phyloP scores from a whole-genome alignment of 2,329 filamentous ascomycete species.

The Alternaria sp. region DNA sequence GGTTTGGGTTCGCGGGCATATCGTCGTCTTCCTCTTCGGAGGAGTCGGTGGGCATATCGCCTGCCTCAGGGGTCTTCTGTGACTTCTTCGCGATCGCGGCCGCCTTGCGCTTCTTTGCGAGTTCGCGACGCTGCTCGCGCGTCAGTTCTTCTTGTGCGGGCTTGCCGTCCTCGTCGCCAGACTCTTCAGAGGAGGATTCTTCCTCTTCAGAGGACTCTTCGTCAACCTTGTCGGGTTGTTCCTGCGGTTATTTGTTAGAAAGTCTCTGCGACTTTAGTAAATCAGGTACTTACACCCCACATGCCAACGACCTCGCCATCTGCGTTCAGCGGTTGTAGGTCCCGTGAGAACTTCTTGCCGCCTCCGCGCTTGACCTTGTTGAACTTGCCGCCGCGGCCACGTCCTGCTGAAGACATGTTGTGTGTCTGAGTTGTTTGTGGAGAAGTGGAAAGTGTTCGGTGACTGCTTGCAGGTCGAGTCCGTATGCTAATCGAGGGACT shows the following conservation, averaged over 20 bases:
- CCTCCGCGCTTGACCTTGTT: slow-evolving; percentile 92
- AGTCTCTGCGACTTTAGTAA: not conserved
- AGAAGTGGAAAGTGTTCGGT: not conserved
- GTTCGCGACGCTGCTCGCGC: slow-evolving; percentile 86
- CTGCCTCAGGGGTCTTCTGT: slow-evolving; percentile 74
- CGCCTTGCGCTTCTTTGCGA: slow-evolving; percentile 89
- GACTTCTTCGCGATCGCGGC: slow-evolving; percentile 82
- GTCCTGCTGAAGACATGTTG: slow-evolving; percentile 60
- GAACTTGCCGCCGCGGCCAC: slow-evolving; percentile 91
- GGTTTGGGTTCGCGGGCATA: slow-evolving; percentile 91
- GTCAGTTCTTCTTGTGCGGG: slow-evolving; percentile 65
- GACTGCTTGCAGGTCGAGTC: slow-evolving; percentile 3
- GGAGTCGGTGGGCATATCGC: slow-evolving; percentile 80
- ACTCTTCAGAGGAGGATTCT: slow-evolving; percentile 55
- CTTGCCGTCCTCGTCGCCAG: slow-evolving; percentile 49
- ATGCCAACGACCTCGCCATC: slow-evolving; percentile 90
- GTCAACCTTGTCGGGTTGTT: slow-evolving; percentile 57
- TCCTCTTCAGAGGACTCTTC: slow-evolving; percentile 51
- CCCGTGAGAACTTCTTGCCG: slow-evolving; percentile 93
- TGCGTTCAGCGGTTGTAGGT: slow-evolving; percentile 84
- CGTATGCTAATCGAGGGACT: not conserved
- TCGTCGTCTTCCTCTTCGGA: slow-evolving; percentile 66
- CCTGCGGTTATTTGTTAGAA: slow-evolving; percentile 33
- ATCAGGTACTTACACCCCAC: slow-evolving; percentile 69
- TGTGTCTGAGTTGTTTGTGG: slow-evolving; percentile 19